These are phyloP conservation scores for Cucurbita moschata DNA, from an alignment of 306 rosid species.

Conservation along the genomic window DNA sequence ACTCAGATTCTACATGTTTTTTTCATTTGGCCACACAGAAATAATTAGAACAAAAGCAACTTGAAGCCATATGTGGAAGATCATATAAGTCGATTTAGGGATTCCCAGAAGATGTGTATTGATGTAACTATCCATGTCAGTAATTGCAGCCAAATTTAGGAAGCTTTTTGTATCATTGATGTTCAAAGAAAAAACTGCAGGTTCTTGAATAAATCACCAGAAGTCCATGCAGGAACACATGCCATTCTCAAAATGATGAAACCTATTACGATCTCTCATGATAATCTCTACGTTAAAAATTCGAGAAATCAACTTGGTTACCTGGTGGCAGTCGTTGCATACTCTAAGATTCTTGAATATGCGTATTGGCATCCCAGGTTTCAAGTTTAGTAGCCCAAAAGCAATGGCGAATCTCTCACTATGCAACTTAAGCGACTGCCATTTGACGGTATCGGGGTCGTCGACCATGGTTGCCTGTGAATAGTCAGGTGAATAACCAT, in stretches of 20 bases:
- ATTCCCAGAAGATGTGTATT: not conserved
- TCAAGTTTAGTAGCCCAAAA: slow-evolving; percentile 43
- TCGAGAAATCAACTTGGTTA: slow-evolving; percentile 40
- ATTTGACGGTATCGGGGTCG: slow-evolving; percentile 25
- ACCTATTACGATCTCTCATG: slow-evolving; percentile 57
- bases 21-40: not conserved
- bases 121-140: not conserved
- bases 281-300: slow-evolving; percentile 45
- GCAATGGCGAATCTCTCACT: slow-evolving; percentile 73
- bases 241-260: slow-evolving; percentile 58
- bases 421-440: slow-evolving; percentile 35
- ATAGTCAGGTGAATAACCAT: slow-evolving; percentile 35
- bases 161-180: not conserved
- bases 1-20: not conserved
- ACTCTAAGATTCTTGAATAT: slow-evolving; percentile 67
- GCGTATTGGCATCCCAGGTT: slow-evolving; percentile 35
- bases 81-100: not conserved
- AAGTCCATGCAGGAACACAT: slow-evolving; percentile 59
- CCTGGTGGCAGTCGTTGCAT: slow-evolving; percentile 55
- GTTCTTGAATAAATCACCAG: slow-evolving; percentile 27
- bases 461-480: slow-evolving; percentile 45
- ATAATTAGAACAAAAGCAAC: not conserved
- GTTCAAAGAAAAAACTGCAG: not conserved
- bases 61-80: not conserved
- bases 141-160: not conserved